phyloP scores from a whole-genome alignment of 2,329 filamentous ascomycete genomes.

The Chaetomium globosum region DNA sequence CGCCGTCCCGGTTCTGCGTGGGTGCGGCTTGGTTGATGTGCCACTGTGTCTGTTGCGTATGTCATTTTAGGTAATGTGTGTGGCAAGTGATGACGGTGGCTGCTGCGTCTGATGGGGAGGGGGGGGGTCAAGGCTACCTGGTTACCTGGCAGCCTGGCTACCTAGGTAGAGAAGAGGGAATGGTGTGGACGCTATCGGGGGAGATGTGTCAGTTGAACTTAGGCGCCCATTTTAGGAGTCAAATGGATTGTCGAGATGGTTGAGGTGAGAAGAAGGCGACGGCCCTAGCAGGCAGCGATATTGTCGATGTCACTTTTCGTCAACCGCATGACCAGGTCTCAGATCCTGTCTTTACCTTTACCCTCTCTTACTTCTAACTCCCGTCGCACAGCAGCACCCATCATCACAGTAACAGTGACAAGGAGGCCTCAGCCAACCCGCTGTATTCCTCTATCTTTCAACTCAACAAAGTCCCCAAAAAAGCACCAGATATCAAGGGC shows the following conservation, averaged over 20 bases:
- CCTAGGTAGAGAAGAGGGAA: neutral
- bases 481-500: neutral
- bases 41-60: neutral
- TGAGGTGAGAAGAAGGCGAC: neutral
- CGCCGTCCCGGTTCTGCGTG: too few species aligned
- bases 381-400: neutral
- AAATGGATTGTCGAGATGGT: neutral
- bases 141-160: too few species aligned
- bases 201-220: neutral
- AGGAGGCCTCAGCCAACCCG: neutral
- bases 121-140: neutral
- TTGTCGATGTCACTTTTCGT: neutral
- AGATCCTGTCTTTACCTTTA: neutral
- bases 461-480: constrained; percentile 1
- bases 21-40: neutral
- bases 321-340: neutral
- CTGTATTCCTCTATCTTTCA: constrained; percentile 2
- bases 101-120: neutral
- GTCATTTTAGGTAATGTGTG: neutral
- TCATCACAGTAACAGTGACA: neutral
- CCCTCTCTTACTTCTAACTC: neutral
- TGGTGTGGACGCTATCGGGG: neutral
- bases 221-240: neutral
- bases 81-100: neutral
- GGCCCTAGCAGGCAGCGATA: neutral